These are phyloP conservation scores for Pistacia vera DNA, from an alignment of 345 rosid genomes.

Conservation along the genomic window DNA sequence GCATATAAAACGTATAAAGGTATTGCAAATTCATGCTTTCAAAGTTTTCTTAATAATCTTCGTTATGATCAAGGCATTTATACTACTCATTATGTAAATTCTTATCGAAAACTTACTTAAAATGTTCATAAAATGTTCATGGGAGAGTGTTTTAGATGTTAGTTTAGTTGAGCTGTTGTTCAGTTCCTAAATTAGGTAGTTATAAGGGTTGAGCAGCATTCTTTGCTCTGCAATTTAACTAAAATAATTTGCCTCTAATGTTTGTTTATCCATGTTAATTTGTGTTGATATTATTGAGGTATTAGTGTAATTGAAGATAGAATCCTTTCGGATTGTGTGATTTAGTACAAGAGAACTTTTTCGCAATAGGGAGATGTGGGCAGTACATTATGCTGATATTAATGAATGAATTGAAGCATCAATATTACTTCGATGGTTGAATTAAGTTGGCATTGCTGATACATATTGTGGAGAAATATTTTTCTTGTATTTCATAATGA, in stretches of 20 bases:
- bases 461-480: no score
- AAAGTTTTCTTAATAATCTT: no score
- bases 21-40: constrained; percentile 9
- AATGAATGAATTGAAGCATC: background rate
- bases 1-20: constrained; percentile 88
- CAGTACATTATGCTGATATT: background rate
- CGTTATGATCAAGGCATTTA: no score
- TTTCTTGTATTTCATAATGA: no score
- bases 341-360: background rate
- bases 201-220: background rate
- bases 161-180: background rate
- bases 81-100: no score
- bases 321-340: background rate
- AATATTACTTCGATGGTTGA: background rate
- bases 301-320: background rate
- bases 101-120: no score
- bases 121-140: no score
- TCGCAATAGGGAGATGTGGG: background rate
- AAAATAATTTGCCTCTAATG: background rate
- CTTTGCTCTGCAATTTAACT: background rate
- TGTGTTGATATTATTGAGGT: background rate
- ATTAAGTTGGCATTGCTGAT: background rate
- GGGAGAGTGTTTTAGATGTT: background rate
- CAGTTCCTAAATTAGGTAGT: background rate
- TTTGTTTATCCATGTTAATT: background rate